Conservation (phyloP, 495 filamentous ascomycete genomes). For the Penicillium dipodomyicola region DNA sequence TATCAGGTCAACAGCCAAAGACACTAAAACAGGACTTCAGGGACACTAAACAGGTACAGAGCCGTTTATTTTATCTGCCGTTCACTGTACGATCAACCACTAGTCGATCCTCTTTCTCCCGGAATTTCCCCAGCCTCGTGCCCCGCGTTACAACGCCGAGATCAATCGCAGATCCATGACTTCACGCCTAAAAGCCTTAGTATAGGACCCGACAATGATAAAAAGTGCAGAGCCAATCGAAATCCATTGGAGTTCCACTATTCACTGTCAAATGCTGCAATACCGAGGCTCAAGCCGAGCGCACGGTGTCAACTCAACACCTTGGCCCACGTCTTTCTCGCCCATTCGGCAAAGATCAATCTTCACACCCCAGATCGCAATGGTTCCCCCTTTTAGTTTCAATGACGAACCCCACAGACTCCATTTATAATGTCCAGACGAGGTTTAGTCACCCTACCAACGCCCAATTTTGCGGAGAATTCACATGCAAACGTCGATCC, state of each 20-base stretch:
- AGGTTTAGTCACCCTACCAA: neutral
- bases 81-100: no score
- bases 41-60: no score
- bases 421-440: neutral
- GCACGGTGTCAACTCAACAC: neutral
- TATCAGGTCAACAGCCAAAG: neutral
- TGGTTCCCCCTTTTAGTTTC: slow-evolving; percentile 8
- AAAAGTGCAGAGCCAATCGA: neutral
- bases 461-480: slow-evolving; percentile 15
- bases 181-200: neutral
- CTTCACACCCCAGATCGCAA: neutral
- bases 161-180: neutral
- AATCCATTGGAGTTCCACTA: neutral
- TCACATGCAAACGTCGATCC: slow-evolving; percentile 21
- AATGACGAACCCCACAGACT: neutral
- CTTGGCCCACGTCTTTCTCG: neutral
- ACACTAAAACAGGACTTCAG: no score
- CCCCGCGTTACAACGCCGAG: neutral
- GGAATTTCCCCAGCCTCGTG: neutral
- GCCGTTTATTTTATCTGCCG: no score
- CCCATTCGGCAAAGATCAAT: slow-evolving; percentile 6
- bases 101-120: no score
- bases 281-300: slow-evolving; percentile 7
- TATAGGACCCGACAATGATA: neutral
- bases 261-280: slow-evolving; percentile 1